These are phyloP conservation scores for Globisporangium cystogenes DNA, from an alignment of 352 stramenopile genomes.

Conservation along the genomic window DNA sequence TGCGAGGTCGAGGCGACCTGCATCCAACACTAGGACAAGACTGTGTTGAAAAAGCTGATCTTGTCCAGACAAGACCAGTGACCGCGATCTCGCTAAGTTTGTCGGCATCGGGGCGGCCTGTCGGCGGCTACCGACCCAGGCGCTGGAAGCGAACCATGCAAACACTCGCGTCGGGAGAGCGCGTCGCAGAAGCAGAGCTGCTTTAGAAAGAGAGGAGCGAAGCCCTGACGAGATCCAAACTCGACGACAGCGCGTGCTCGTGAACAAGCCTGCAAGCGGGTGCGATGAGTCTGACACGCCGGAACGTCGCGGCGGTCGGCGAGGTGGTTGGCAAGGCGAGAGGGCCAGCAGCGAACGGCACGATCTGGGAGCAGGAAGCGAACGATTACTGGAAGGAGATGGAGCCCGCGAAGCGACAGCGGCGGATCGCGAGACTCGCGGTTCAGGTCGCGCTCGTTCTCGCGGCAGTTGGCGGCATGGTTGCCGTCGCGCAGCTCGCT, in stretches of 20 bases:
- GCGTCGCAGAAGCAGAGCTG: too few relatives aligned
- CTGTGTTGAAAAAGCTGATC: too few relatives aligned
- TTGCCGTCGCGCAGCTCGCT: not conserved
- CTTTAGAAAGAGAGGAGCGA: not conserved
- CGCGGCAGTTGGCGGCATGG: slow-evolving; percentile 12
- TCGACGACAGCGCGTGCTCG: not conserved
- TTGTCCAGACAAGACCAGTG: too few relatives aligned
- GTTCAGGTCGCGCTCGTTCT: slow-evolving; percentile 21
- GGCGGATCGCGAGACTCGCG: slow-evolving; percentile 22
- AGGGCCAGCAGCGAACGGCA: slow-evolving; percentile 18
- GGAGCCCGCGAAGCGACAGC: slow-evolving; percentile 40
- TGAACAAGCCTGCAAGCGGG: not conserved
- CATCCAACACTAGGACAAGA: too few relatives aligned
- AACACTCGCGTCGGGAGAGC: too few relatives aligned
- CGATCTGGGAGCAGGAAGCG: slow-evolving; percentile 62
- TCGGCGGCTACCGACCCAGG: too few relatives aligned
- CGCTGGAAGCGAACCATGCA: too few relatives aligned
- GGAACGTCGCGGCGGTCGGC: slow-evolving; percentile 28
- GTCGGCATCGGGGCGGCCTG: too few relatives aligned
- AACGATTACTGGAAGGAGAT: slow-evolving; percentile 75
- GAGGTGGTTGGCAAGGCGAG: too few relatives aligned
- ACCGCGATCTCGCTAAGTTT: too few relatives aligned
- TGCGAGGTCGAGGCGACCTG: too few relatives aligned
- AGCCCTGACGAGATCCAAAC: not conserved
- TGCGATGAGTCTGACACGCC: slow-evolving; percentile 37